These are phyloP conservation scores for Pichia thaimueangensis DNA, from an alignment of 805 yeast genomes.

Conservation along the genomic window DNA sequence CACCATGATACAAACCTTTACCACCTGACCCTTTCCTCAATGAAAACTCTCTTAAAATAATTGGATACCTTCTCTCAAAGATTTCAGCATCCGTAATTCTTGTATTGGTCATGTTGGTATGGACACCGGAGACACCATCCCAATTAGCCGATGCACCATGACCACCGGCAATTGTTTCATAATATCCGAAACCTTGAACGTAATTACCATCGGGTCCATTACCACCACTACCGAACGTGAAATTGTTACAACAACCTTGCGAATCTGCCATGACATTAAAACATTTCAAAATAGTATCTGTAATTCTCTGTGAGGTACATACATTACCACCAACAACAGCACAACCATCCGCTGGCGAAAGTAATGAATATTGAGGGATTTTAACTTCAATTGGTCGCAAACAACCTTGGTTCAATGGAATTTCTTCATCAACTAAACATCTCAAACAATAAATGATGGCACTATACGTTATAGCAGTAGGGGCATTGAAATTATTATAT, in stretches of 20 bases:
- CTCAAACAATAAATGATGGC: constrained; percentile 85
- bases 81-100: constrained; percentile 88
- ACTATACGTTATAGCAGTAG: constrained; percentile 80
- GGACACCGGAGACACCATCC: constrained; percentile 86
- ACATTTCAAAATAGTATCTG: constrained; percentile 82
- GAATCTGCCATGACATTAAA: constrained; percentile 90
- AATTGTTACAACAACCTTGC: constrained; percentile 92
- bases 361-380: constrained; percentile 55
- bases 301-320: constrained; percentile 87
- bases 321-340: constrained; percentile 97
- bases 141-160: constrained; percentile 83
- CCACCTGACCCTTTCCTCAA: constrained; percentile 79
- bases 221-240: constrained; percentile 84
- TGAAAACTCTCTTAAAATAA: constrained; percentile 63
- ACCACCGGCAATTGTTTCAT: constrained; percentile 94
- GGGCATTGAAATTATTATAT: constrained; percentile 89
- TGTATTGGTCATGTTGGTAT: constrained; percentile 91
- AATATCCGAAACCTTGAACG: constrained; percentile 74
- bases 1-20: constrained; percentile 63
- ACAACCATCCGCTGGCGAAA: constrained; percentile 75
- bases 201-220: constrained; percentile 43
- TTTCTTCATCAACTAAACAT: constrained; percentile 76
- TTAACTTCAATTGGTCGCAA: constrained; percentile 66
- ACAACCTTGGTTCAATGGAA: constrained; percentile 93
- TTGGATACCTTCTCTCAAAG: constrained; percentile 85